Conservation (phyloP, 208 protist species). For the Acanthamoeba triangularis region DNA sequence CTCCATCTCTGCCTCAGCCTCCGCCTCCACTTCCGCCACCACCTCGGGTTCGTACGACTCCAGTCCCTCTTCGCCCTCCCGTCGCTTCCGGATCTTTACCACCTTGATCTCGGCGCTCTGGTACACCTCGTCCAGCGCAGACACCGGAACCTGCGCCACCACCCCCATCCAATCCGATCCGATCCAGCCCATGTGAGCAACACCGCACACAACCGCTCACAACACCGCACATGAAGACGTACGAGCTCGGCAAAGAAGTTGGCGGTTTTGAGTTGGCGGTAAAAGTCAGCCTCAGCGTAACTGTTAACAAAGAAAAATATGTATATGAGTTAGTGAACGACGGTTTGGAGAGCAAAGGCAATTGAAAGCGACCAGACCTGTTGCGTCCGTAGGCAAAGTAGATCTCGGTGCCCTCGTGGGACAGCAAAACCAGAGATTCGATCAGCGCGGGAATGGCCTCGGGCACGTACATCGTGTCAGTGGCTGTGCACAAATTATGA, state of each 20-base stretch:
- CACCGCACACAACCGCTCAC: not conserved
- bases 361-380: not conserved
- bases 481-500: not conserved
- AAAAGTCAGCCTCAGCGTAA: slow-evolving; percentile 39
- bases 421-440: not conserved
- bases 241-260: slow-evolving; percentile 8
- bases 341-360: not conserved
- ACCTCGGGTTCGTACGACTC: not conserved
- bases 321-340: not conserved
- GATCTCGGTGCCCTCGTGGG: slow-evolving; percentile 38
- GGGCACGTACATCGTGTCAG: slow-evolving; percentile 70
- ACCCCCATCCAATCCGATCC: too few species aligned
- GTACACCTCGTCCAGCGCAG: slow-evolving; percentile 33
- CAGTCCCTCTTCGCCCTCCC: not conserved
- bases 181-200: not conserved
- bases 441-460: slow-evolving; percentile 68
- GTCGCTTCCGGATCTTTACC: slow-evolving; percentile 1
- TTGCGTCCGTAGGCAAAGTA: slow-evolving; percentile 70
- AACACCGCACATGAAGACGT: not conserved
- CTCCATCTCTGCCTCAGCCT: not conserved
- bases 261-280: not conserved
- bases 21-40: not conserved
- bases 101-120: slow-evolving; percentile 66
- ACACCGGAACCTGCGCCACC: not conserved
- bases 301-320: not conserved